A percentile compares a stretch with the other conserved stretches of the same genome.
phyloP scores from a whole-genome alignment of 2,329 filamentous ascomycete genomes.

The Cladosporium velox region DNA sequence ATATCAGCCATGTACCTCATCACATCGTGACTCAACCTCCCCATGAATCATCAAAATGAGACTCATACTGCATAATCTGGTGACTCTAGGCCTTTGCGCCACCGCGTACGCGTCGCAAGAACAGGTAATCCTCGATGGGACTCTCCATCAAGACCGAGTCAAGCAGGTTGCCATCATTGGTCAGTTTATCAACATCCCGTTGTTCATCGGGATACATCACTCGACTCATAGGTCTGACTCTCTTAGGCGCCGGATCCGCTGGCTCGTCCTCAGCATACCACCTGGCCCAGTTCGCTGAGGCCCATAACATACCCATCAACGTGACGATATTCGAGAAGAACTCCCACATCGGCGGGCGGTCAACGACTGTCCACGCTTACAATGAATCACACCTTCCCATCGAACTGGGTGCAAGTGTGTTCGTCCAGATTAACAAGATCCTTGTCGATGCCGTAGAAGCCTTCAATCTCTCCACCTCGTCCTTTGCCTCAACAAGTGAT shows the following conservation, averaged over 20 bases:
- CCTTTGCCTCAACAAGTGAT: slow-evolving; percentile 44
- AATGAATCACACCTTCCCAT: slow-evolving; percentile 67
- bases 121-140: slow-evolving; percentile 3
- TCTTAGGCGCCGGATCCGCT: slow-evolving; percentile 81
- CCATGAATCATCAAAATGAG: slow-evolving; percentile 3
- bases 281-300: slow-evolving; percentile 68
- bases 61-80: background rate
- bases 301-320: slow-evolving; percentile 63
- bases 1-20: background rate
- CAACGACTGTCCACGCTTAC: slow-evolving; percentile 79
- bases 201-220: background rate
- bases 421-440: slow-evolving; percentile 81
- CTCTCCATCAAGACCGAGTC: background rate
- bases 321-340: slow-evolving; percentile 87
- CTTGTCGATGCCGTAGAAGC: slow-evolving; percentile 70
- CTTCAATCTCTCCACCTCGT: slow-evolving; percentile 65
- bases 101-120: slow-evolving; percentile 2
- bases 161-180: slow-evolving; percentile 20
- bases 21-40: background rate
- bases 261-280: slow-evolving; percentile 87
- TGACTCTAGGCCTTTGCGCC: background rate
- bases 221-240: background rate
- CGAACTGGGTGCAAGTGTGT: slow-evolving; percentile 90
- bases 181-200: background rate
- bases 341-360: slow-evolving; percentile 77